A percentile compares a stretch with the other conserved stretches of the same genome.
These are phyloP conservation scores for Chaetomium olivaceum DNA, from an alignment of 2,329 filamentous ascomycete species.

Conservation along the genomic window DNA sequence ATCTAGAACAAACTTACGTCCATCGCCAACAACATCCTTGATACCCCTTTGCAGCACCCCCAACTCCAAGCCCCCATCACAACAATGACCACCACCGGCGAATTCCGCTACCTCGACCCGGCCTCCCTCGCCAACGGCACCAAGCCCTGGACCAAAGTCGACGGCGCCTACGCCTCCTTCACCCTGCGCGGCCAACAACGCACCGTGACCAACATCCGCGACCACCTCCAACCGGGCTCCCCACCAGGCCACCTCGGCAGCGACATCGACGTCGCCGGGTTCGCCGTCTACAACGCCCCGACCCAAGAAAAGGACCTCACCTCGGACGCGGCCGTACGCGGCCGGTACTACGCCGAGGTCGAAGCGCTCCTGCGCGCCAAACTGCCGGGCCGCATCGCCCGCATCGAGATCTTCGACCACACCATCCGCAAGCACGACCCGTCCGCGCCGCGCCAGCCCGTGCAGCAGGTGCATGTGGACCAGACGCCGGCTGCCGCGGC, in stretches of 20 bases:
- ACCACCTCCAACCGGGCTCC: constrained; percentile 45
- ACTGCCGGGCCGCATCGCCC: constrained; percentile 38
- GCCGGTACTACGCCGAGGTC: constrained; percentile 62
- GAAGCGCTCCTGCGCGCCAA: constrained; percentile 57
- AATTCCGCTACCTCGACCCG: constrained; percentile 63
- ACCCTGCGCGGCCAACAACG: constrained; percentile 47
- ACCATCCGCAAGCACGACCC: constrained; percentile 62
- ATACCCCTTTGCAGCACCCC: background rate
- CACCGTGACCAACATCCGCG: constrained; percentile 57
- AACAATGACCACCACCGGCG: constrained; percentile 29
- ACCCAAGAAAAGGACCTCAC: constrained; percentile 56
- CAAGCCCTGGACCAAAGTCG: constrained; percentile 67
- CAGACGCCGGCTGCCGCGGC: constrained; percentile 66
- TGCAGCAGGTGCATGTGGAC: constrained; percentile 71
- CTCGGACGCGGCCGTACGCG: constrained; percentile 56
- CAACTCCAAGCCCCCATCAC: background rate
- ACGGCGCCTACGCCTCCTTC: constrained; percentile 59
- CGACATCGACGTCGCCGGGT: constrained; percentile 56
- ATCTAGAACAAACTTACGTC: background rate
- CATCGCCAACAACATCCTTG: background rate
- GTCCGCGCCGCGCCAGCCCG: constrained; percentile 61
- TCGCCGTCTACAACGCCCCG: constrained; percentile 55
- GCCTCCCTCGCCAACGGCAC: constrained; percentile 41
- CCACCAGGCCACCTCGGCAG: constrained; percentile 48
- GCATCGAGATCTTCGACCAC: constrained; percentile 69